Evolutionary conservation across 1,139 yeast genomes (phyloP), one percentile per base, ranked within the genome.

Genomic region (Sugiyamaella japonica): DNA sequence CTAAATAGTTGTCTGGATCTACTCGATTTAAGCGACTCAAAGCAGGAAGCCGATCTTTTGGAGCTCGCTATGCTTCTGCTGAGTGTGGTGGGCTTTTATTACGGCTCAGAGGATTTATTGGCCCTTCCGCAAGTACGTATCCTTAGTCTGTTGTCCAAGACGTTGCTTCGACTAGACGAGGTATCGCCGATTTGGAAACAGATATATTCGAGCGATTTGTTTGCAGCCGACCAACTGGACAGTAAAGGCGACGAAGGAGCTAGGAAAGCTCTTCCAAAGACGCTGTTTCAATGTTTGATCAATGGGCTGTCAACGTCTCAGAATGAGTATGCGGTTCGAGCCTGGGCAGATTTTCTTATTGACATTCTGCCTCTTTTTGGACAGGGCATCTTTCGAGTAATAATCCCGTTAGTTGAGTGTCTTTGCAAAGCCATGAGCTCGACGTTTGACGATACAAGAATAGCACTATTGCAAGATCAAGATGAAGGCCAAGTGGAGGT

Each of bases 311-410:
- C 50, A 4, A 29, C 48, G 13, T 50, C 50, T 3, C 34, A 46
- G 10, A 53, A 39, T 31, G 48, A 53, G 15, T 49, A 37, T 50
- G 49, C 45, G 3, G 53, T 40, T n/a, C 47, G 52, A 48, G 72
- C 75, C 12, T 82, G 84, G 84, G 68, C 77, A 38, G 62, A 69
- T 2, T 70, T 82, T 28, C 68, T 82, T 34, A 72, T 74, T 5
- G 73, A 74, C 52, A 73, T 81, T 9, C 66, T 82, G 32, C 76
- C 80, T 37, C 63, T 79, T 25, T 78, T 81, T 62, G 76, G 77
- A 38, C 81, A 79, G 37, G 73, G 79, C 2, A 74, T 83, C 0
- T 80, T 83, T 61, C 76, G 77, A 55, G 81, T 82, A 9, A 67
- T 83, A 15, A 69, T 78, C 13, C 73, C 76, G 1, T 66, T 85